Conservation (phyloP, 2,329 filamentous ascomycete genomes). For the Talaromyces sp. region DNA sequence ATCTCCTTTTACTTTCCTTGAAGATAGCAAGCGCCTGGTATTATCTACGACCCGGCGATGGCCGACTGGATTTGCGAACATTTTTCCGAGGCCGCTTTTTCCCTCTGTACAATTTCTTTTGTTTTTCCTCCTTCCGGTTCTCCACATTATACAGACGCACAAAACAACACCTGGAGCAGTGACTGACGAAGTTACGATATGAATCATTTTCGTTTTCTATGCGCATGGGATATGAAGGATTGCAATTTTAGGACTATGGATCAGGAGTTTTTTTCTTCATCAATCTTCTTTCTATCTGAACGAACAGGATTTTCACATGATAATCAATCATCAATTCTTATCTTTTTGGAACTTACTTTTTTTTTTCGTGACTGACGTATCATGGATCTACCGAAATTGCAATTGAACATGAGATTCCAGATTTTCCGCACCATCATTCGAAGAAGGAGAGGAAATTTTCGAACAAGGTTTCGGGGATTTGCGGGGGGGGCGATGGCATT, state of each 20-base stretch:
- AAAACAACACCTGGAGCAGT: background rate
- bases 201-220: background rate
- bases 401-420: background rate
- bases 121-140: constrained; percentile 18
- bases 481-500: background rate
- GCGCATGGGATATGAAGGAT: background rate
- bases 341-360: background rate
- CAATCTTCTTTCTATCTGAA: constrained; percentile 16
- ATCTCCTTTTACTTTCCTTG: background rate
- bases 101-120: constrained; percentile 24
- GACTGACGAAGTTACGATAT: background rate
- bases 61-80: background rate
- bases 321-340: background rate
- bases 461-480: constrained; percentile 2
- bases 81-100: constrained; percentile 16
- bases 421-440: background rate
- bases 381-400: constrained; percentile 10
- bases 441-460: background rate
- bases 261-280: constrained; percentile 17
- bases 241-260: constrained; percentile 17
- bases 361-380: background rate
- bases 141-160: background rate
- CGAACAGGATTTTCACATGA: background rate
- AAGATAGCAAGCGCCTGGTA: background rate
- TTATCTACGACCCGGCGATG: background rate